A percentile compares a stretch with the other conserved stretches of the same genome.
Evolutionary conservation across 306 rosid species (phyloP).

Genomic region (Macrotyloma uniflorum): DNA sequence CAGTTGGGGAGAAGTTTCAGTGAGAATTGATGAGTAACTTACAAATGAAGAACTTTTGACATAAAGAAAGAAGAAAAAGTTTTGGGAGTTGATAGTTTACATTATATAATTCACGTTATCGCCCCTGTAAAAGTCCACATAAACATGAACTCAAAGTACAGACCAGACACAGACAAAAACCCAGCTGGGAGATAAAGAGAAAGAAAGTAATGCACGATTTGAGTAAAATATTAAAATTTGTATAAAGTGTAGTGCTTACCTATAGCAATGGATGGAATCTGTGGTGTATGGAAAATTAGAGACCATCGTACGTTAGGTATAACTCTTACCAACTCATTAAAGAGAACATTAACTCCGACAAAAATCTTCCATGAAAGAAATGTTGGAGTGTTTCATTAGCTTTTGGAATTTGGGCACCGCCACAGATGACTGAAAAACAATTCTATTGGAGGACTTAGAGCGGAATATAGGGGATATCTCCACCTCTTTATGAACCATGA

Average conservation of each 20-base stretch:
- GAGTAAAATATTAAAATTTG: neutral
- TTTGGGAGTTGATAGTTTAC: neutral
- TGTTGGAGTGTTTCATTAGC: slow-evolving; percentile 11
- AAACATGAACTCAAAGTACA: neutral
- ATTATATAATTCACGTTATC: neutral
- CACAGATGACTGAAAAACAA: slow-evolving; percentile 15
- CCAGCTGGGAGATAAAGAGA: neutral
- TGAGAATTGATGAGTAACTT: neutral
- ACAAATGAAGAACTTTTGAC: too few relatives aligned
- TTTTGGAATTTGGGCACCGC: slow-evolving; percentile 43
- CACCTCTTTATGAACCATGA: slow-evolving; percentile 41
- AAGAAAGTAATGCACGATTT: neutral
- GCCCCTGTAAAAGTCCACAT: neutral
- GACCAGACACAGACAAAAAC: neutral
- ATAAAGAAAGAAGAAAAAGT: too few relatives aligned
- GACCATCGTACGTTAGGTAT: slow-evolving; percentile 43
- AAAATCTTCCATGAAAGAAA: slow-evolving; percentile 35
- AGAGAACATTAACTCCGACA: slow-evolving; percentile 44
- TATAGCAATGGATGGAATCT: slow-evolving; percentile 1
- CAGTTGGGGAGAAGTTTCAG: neutral
- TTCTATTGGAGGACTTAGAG: neutral
- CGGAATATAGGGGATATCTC: slow-evolving; percentile 54
- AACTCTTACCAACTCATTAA: slow-evolving; percentile 38
- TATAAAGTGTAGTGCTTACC: neutral
- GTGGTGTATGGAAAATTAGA: slow-evolving; percentile 34